Evolutionary conservation across 306 rosid genomes (phyloP).

Genomic region (Chamaecrista fasciculata): DNA sequence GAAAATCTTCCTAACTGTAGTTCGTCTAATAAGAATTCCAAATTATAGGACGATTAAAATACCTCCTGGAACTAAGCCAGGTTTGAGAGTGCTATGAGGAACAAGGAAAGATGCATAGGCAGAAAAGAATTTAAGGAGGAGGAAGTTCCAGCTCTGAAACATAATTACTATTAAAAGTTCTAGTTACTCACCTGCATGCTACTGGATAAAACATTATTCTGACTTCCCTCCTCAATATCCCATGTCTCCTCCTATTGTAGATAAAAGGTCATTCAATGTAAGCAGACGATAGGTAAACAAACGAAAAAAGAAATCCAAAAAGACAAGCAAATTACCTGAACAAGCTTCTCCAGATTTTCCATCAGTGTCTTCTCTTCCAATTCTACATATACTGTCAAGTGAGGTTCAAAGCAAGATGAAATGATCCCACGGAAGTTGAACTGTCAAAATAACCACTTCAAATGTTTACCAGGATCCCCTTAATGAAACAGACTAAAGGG

Average conservation of each 20-base stretch:
- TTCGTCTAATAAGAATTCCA: background rate
- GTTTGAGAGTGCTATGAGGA: background rate
- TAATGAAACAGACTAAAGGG: slow-evolving; percentile 20
- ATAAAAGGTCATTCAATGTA: slow-evolving; percentile 20
- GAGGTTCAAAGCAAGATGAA: slow-evolving; percentile 99
- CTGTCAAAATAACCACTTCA: slow-evolving; percentile 61
- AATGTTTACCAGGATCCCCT: slow-evolving; percentile 31
- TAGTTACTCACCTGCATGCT: slow-evolving; percentile 83
- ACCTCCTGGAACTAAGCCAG: background rate
- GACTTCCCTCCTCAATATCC: slow-evolving; percentile 99
- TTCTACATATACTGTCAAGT: slow-evolving; percentile 83
- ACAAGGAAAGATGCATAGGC: background rate
- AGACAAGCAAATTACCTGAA: slow-evolving; percentile 68
- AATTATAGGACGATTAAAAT: background rate
- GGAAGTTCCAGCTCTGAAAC: slow-evolving; percentile 7
- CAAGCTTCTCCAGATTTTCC: slow-evolving; percentile 95
- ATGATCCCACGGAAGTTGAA: slow-evolving; percentile 98
- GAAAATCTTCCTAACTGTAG: background rate
- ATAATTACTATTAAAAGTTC: slow-evolving; percentile 4
- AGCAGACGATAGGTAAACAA: slow-evolving; percentile 21
- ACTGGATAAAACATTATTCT: slow-evolving; percentile 88
- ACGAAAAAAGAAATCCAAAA: slow-evolving; percentile 20
- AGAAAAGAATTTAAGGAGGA: slow-evolving; percentile 9
- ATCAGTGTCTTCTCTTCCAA: slow-evolving; percentile 95
- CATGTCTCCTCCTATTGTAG: slow-evolving; percentile 85